These are phyloP conservation scores for Jackrogersella multiformis DNA, from an alignment of 495 filamentous ascomycete genomes.

Conservation along the genomic window DNA sequence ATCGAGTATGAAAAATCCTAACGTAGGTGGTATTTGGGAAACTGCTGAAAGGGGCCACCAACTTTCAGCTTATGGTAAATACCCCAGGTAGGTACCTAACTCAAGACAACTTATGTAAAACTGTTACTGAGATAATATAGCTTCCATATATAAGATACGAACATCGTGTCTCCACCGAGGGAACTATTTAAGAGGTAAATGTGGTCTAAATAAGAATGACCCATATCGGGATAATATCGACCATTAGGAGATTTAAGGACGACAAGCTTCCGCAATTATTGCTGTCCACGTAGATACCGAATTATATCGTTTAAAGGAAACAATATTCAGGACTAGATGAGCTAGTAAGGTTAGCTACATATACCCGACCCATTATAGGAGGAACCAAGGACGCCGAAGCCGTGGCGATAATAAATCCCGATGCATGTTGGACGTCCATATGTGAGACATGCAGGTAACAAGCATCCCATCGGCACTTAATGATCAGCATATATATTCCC, in stretches of 20 bases:
- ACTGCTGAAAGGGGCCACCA: not conserved
- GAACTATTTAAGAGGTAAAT: not conserved
- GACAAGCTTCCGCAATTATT: conserved; percentile 8
- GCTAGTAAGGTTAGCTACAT: conserved; percentile 4
- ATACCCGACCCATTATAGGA: conserved; percentile 11
- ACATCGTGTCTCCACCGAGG: not conserved
- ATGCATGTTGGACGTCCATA: conserved; percentile 11
- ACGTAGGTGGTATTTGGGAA: not conserved
- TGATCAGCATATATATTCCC: conserved; percentile 29
- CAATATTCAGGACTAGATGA: not conserved
- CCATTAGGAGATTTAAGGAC: conserved; percentile 34
- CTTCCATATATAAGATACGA: not conserved
- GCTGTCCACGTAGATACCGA: conserved; percentile 13
- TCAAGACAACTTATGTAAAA: too few species aligned
- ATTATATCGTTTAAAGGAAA: conserved; percentile 1
- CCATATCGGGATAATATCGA: conserved; percentile 30
- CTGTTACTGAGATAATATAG: too few species aligned
- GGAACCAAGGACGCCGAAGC: conserved; percentile 18
- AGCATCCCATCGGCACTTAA: conserved; percentile 28
- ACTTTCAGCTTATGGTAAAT: not conserved
- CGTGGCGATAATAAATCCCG: conserved; percentile 23
- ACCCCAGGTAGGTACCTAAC: too few species aligned
- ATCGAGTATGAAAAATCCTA: too few species aligned
- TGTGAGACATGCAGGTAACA: conserved; percentile 36
- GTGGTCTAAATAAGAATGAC: conserved; percentile 1